These are phyloP conservation scores for Arachnomyces sp. DNA, from an alignment of 2,329 filamentous ascomycete genomes.

Conservation along the genomic window DNA sequence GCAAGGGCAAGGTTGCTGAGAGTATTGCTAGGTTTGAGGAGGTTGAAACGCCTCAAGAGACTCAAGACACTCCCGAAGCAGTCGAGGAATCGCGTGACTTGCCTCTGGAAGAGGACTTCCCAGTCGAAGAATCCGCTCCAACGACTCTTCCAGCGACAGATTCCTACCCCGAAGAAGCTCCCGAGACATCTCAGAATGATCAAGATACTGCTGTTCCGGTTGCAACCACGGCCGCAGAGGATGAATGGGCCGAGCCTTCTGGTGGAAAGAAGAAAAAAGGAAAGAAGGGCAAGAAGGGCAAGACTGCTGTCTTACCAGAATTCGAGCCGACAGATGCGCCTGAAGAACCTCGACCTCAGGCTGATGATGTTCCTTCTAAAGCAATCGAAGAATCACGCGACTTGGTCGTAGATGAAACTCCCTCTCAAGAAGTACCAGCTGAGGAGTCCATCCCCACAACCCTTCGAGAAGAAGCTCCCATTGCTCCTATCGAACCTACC, in stretches of 20 bases:
- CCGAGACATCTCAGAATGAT: too few relatives aligned
- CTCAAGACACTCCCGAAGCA: not conserved
- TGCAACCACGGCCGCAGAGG: constrained; percentile 14
- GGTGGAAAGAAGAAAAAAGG: not conserved
- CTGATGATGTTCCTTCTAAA: too few relatives aligned
- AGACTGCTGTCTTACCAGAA: not conserved
- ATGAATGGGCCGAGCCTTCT: constrained; percentile 5
- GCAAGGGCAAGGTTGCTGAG: constrained; percentile 2
- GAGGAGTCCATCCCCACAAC: not conserved
- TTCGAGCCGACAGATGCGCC: too few relatives aligned
- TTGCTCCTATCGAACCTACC: constrained; percentile 2
- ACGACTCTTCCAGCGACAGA: not conserved
- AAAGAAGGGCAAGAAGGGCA: constrained; percentile 9
- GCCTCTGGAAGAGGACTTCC: constrained; percentile 5
- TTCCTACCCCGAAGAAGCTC: constrained; percentile 1
- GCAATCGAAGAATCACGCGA: too few relatives aligned
- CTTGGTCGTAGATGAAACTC: too few relatives aligned
- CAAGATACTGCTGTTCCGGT: constrained; percentile 2
- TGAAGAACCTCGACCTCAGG: too few relatives aligned
- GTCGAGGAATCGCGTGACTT: constrained; percentile 7
- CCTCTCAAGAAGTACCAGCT: not conserved
- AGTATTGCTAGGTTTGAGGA: too few relatives aligned
- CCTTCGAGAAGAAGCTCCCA: not conserved
- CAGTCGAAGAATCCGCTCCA: not conserved
- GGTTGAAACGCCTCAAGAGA: too few relatives aligned